A percentile compares a stretch with the other conserved stretches of the same genome.
phyloP scores from a whole-genome alignment of 495 filamentous ascomycete species.

The Pyronema domesticum region DNA sequence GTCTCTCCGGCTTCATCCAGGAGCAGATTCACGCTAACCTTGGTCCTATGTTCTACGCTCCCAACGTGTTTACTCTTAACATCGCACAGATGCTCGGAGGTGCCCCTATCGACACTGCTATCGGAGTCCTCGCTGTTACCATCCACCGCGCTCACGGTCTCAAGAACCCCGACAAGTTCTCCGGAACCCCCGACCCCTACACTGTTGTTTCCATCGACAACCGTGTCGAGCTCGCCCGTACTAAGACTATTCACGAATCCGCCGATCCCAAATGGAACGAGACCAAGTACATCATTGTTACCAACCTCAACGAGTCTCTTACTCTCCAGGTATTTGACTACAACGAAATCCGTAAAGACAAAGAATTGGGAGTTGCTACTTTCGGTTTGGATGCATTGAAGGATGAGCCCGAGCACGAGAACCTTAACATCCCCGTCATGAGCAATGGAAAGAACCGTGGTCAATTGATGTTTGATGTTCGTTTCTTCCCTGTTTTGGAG shows the following conservation, averaged over 20 bases:
- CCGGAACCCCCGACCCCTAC: constrained; percentile 88
- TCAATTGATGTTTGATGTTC: constrained; percentile 59
- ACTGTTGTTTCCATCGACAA: constrained; percentile 71
- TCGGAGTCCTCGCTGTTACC: constrained; percentile 82
- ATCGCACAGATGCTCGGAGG: constrained; percentile 98
- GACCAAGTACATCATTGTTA: constrained; percentile 85
- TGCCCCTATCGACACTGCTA: constrained; percentile 81
- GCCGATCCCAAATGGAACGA: constrained; percentile 88
- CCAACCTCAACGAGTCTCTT: constrained; percentile 68
- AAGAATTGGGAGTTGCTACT: constrained; percentile 71
- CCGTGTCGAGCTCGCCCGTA: constrained; percentile 60
- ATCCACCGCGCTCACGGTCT: constrained; percentile 78
- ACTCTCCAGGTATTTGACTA: constrained; percentile 74
- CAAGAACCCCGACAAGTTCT: constrained; percentile 86
- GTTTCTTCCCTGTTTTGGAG: constrained; percentile 87
- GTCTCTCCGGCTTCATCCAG: constrained; percentile 79
- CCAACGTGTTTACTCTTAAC: constrained; percentile 91
- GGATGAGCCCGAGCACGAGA: constrained; percentile 58
- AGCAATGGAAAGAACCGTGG: constrained; percentile 71
- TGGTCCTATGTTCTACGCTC: constrained; percentile 89
- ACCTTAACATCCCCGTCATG: constrained; percentile 65
- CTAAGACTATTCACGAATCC: constrained; percentile 71
- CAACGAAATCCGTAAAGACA: constrained; percentile 92
- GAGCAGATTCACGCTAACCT: constrained; percentile 89
- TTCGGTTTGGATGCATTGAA: constrained; percentile 73